A percentile compares a stretch with the other conserved stretches of the same genome.
Evolutionary conservation across 1,284 basidiomycete species (phyloP).

Genomic region (Coniferiporia weirii): DNA sequence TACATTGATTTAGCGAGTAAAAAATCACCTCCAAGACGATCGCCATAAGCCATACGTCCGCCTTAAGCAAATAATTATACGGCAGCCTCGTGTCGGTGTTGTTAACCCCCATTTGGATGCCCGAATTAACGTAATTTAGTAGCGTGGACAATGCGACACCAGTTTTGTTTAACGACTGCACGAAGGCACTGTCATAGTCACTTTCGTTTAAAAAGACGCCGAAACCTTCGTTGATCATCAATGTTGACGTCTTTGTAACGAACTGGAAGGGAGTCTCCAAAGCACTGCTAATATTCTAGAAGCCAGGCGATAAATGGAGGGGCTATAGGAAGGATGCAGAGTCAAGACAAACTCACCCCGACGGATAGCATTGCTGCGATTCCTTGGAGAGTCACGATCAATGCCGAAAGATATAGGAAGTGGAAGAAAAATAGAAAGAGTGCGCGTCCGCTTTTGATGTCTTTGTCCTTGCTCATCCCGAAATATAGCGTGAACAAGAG

Average conservation of each 20-base stretch:
- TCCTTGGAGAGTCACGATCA: slow-evolving; percentile 17
- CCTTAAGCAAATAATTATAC: slow-evolving; percentile 3
- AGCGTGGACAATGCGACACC: slow-evolving; percentile 5
- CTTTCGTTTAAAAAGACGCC: background rate
- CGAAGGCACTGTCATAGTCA: slow-evolving; percentile 1
- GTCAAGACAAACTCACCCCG: background rate
- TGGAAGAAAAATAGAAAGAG: slow-evolving; percentile 15
- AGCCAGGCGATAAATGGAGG: background rate
- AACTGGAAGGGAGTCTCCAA: slow-evolving; percentile 9
- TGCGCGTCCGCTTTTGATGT: slow-evolving; percentile 6
- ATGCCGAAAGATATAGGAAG: slow-evolving; percentile 14
- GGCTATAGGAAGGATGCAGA: background rate
- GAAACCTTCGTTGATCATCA: background rate
- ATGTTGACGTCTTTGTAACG: background rate
- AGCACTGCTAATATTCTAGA: slow-evolving; percentile 9
- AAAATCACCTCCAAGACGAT: slow-evolving; percentile 7
- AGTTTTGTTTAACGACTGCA: slow-evolving; percentile 6
- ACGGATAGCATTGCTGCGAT: slow-evolving; percentile 10
- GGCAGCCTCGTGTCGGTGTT: background rate
- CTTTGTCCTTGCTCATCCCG: slow-evolving; percentile 11
- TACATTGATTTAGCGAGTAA: background rate
- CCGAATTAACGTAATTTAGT: slow-evolving; percentile 6
- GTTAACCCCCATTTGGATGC: background rate
- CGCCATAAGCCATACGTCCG: slow-evolving; percentile 4
- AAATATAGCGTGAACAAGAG: slow-evolving; percentile 17